Percentiles rank a stretch among this genome's conserved stretches.
Conservation (phyloP, 495 filamentous ascomycete species). For the Xylaria nigripes region DNA sequence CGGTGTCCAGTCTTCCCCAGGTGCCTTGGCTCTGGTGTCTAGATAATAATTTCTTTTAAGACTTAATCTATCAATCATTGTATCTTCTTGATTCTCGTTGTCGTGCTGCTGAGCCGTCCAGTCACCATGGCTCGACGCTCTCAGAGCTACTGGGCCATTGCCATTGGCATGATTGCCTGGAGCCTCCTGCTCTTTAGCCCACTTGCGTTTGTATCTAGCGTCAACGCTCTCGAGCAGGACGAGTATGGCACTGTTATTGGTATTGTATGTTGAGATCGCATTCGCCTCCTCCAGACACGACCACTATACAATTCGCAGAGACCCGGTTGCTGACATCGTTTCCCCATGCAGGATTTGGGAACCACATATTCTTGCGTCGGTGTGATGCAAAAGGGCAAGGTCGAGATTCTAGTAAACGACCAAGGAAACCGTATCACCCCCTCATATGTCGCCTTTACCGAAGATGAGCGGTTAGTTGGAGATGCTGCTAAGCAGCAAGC, state of each 20-base stretch:
- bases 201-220: slow-evolving; percentile 63
- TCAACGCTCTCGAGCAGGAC: slow-evolving; percentile 65
- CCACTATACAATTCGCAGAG: not conserved
- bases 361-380: slow-evolving; percentile 99
- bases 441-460: slow-evolving; percentile 97
- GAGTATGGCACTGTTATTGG: slow-evolving; percentile 89
- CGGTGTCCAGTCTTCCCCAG: no score
- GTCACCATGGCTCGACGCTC: slow-evolving; percentile 46
- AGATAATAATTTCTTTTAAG: slow-evolving; percentile 2
- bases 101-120: slow-evolving; percentile 4
- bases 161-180: slow-evolving; percentile 69
- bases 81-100: not conserved
- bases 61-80: slow-evolving; percentile 5
- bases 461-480: slow-evolving; percentile 94
- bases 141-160: slow-evolving; percentile 45
- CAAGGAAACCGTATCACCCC: slow-evolving; percentile 99
- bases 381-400: slow-evolving; percentile 98
- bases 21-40: slow-evolving; percentile 9
- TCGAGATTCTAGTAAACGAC: slow-evolving; percentile 94
- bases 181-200: slow-evolving; percentile 72
- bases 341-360: slow-evolving; percentile 61
- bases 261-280: slow-evolving; percentile 49
- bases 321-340: slow-evolving; percentile 7
- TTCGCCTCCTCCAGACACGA: not conserved
- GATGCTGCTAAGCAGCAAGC: slow-evolving; percentile 99